Base-by-base conservation (phyloP, 1,284 basidiomycete genomes). In the Microstroma glucosiphilum region DNA sequence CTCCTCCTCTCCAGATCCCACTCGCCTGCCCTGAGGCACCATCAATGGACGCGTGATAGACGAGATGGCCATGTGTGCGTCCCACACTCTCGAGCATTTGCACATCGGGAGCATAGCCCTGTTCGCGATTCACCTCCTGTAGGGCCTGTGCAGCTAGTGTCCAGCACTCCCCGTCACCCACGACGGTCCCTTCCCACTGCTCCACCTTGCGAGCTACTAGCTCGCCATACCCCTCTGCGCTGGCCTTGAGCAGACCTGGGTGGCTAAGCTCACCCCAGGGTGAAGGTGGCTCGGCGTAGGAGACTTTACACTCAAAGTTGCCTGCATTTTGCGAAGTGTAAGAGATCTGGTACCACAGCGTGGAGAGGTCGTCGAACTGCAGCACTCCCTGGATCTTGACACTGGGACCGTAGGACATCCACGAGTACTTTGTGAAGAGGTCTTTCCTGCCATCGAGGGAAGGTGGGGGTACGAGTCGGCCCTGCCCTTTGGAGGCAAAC, bases 151-250 rank as follows among this genome's bases (percentile, higher is more conserved):
- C 30, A 6, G 60, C 60, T 21, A 62, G 40, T 6, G 60, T 62
- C 60, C 60, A 62, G 43, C 60, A 62, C 43, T 62, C 60, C 3
- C 60, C 60, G 51, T 62, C 56, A 19, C 60, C 60, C 8, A 62
- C 60, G 2, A 37, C 30, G 12, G 21, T 37, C 6, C 21, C 56
- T 51, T 41, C 60, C 26, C 19, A 37, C 23, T 13, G 13, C 43
- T 62, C 60, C 17, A 40, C 59, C 40, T 53, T 51, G 12, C 40
- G 26, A 7, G 60, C 60, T 9, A 62, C 58, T 19, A 42, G 48
- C 30, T 62, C 60, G 21, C 60, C 60, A 25, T 53, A 62, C n/a
- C 30, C 26, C 11, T 23, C 25, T 19, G 37, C 48, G 15, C 43
- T 56, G 13, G 30, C 37, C 19, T 42, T 6, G 23, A 62, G 53